Evolutionary conservation across 768 basidiomycete genomes (phyloP).

Genomic region (Epithele typhae): DNA sequence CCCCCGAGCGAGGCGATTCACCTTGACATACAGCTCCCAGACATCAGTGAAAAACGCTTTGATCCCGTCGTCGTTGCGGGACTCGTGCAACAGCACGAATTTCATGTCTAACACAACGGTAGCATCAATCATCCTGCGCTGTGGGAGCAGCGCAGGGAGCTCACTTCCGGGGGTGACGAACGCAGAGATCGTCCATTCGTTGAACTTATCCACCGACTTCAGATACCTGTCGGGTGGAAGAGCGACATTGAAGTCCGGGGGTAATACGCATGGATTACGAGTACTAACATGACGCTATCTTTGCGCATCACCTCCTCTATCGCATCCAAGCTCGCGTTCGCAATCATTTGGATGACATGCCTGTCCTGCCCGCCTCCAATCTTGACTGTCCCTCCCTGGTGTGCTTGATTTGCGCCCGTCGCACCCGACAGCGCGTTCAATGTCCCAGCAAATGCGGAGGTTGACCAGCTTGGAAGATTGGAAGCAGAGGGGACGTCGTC

Average conservation of each 20-base stretch:
- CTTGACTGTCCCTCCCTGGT: slow-evolving; percentile 55
- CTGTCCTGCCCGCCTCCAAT: slow-evolving; percentile 82
- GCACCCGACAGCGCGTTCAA: slow-evolving; percentile 84
- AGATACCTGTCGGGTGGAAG: slow-evolving; percentile 66
- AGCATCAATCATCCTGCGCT: slow-evolving; percentile 18
- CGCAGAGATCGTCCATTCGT: slow-evolving; percentile 97
- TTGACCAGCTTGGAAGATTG: slow-evolving; percentile 87
- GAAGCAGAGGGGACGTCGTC: slow-evolving; percentile 62
- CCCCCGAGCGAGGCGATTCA: slow-evolving; percentile 26
- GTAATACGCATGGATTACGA: not conserved
- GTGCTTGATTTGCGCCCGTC: slow-evolving; percentile 62
- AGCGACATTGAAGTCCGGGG: slow-evolving; percentile 9
- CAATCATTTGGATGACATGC: slow-evolving; percentile 98
- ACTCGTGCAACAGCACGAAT: slow-evolving; percentile 90
- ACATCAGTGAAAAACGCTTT: slow-evolving; percentile 88
- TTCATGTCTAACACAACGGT: slow-evolving; percentile 70
- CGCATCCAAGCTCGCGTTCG: slow-evolving; percentile 91
- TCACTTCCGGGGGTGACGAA: slow-evolving; percentile 94
- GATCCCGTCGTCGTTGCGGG: slow-evolving; percentile 97
- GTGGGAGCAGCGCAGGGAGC: slow-evolving; percentile 25
- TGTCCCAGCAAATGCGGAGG: slow-evolving; percentile 87
- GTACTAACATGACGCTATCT: slow-evolving; percentile 68
- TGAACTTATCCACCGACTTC: slow-evolving; percentile 94
- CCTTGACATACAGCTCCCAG: slow-evolving; percentile 98
- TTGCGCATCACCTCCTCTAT: slow-evolving; percentile 90